Evolutionary conservation across 768 basidiomycete genomes (phyloP), one percentile per base, ranked within the genome.

Genomic region (Suillus subalutaceus): DNA sequence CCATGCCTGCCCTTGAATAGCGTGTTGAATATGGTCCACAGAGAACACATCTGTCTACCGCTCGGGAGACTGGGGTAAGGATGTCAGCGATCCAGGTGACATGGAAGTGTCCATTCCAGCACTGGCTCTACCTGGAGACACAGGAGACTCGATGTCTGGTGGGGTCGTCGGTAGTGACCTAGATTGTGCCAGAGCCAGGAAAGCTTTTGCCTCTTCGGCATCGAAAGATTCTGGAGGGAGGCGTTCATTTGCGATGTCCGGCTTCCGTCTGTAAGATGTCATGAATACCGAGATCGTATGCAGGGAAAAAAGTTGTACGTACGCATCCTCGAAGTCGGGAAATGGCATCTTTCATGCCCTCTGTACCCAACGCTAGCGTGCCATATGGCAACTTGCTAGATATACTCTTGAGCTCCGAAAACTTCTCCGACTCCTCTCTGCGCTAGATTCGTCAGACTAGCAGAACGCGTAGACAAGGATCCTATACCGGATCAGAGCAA

Each of bases 161-260:
- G 90, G 87, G 0, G 89, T 86, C 10, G 83, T 78, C 26, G 91
- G 90, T 20, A 82, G 75, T 1, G 80, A 80, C 48, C 72, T 75
- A 5, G 78, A 75, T 13, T 77, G 75, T 0, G 65, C 69, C 65
- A 72, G 75, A 59, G 73, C 68, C 63, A 92, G 72, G 68, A 88
- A 85, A 8, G 90, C 87, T 68, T 85, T 88, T 63, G 88, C 90
- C 78, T 91, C 89, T 65, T 77, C 76, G 8, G 89, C 90, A 73
- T 98, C 96, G 75, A 94, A 91, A 20, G 99, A 84, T 18, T 98
- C 95, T 2, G 97, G 96, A 3, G 96, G 97, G n/a, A 99, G 83
- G 41, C 96, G 90, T 79, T 99, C 97, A 79, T 99, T 99, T 80
- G 99, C 97, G 70, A 99, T 97, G 82, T 99, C 97, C 52, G 93